Evolutionary conservation across 768 basidiomycete genomes (phyloP), one percentile per base, ranked within the genome.

Genomic region (Pleurotus ostreatus): DNA sequence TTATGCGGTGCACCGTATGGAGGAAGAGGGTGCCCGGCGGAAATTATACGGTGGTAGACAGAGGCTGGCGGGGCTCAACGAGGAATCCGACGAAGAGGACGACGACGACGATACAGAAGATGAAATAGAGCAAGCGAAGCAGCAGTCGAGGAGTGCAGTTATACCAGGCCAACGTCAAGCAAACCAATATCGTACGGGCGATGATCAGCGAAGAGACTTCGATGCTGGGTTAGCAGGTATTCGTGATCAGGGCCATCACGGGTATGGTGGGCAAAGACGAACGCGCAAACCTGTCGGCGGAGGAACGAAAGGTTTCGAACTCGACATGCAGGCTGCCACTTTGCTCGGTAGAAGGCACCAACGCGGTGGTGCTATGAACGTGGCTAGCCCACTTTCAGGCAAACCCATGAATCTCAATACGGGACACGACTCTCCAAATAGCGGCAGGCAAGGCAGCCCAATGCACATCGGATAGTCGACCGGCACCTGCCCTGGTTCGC

Each of bases 1-100:
- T 1, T 98, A 98, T 70, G 96, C 97, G 3, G 97, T 99, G 0
- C 97, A 99, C 70, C 86, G 96, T 15, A 98, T 98, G 96, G 96
- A 98, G 68, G 97, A 99, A 70, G 97, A 99, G 71, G 96, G 94
- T 12, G 91, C 90, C 0, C 81, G 92, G 55, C 77, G 92, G 49
- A 81, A 90, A 22, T 92, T 89, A 46, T 89, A 89, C 71, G 86
- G 89, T 55, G 92, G 89, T 25, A 81, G 84, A 49, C 90, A 90
- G 3, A 92, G 89, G 76, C 72, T 98, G 18, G 79, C 78, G 7
- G 92, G 89, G 4, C 78, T 99, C 60, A 97, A 98, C 69, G 97
- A 98, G 65, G 94, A 94, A 54, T 94, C 95, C 56, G 96, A 98
- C 66, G 74, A 76, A 3, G 86, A 80, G 13, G 78, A 82, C 18